These are phyloP conservation scores for Penicillium expansum DNA, from an alignment of 2,329 filamentous ascomycete genomes.

Conservation along the genomic window DNA sequence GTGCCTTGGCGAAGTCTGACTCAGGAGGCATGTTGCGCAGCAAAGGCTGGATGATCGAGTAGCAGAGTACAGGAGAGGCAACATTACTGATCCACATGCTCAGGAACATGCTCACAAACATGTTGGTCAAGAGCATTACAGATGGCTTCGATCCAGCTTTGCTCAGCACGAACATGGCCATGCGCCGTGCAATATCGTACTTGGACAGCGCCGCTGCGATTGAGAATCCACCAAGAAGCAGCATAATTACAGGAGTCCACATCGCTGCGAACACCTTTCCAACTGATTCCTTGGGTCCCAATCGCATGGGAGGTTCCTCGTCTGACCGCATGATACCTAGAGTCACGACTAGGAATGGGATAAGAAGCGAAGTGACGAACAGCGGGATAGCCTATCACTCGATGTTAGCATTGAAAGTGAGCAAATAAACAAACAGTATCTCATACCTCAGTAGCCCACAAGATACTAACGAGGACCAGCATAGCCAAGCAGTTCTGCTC, in stretches of 20 bases:
- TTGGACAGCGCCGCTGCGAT: slow-evolving; percentile 93
- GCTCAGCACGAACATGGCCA: slow-evolving; percentile 92
- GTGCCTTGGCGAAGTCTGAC: slow-evolving; percentile 88
- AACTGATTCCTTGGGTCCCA: slow-evolving; percentile 78
- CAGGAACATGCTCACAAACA: slow-evolving; percentile 96
- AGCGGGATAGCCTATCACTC: slow-evolving; percentile 75
- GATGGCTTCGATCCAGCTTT: slow-evolving; percentile 90
- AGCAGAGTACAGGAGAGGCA: slow-evolving; percentile 92
- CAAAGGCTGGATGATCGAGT: slow-evolving; percentile 96
- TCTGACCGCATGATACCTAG: slow-evolving; percentile 80
- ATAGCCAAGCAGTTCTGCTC: slow-evolving; percentile 96
- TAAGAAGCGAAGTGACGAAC: slow-evolving; percentile 90
- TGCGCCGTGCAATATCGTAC: slow-evolving; percentile 95
- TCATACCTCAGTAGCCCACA: slow-evolving; percentile 92
- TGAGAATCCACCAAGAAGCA: slow-evolving; percentile 91
- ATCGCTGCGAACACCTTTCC: slow-evolving; percentile 87
- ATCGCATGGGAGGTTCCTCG: slow-evolving; percentile 63
- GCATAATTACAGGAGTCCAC: slow-evolving; percentile 99
- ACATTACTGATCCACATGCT: slow-evolving; percentile 99
- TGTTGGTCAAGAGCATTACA: slow-evolving; percentile 91
- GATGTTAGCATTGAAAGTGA: slow-evolving; percentile 8
- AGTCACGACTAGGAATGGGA: slow-evolving; percentile 89
- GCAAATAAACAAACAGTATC: background rate
- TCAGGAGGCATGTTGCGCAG: slow-evolving; percentile 87
- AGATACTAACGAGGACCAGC: slow-evolving; percentile 84